Percentiles rank a stretch among this genome's conserved stretches.
phyloP scores from a whole-genome alignment of 163 green algal species.

The Smithsoniella earleae region DNA sequence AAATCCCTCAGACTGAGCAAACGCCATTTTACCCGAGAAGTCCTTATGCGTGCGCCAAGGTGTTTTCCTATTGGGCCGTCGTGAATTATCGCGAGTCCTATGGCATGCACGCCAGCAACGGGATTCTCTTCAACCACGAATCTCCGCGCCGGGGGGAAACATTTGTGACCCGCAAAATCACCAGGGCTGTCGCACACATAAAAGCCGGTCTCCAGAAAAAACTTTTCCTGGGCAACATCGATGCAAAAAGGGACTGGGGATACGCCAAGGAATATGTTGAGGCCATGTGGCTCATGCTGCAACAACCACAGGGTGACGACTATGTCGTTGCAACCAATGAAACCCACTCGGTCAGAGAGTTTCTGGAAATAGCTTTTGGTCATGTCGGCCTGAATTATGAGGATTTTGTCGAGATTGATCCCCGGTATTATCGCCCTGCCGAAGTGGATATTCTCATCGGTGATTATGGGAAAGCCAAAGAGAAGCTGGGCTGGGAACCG shows the following conservation, averaged over 20 bases:
- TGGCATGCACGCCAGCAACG: too few species aligned
- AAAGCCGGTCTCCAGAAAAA: constrained; percentile 52
- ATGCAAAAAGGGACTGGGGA: constrained; percentile 68
- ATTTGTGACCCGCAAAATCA: constrained; percentile 79
- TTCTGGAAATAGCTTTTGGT: constrained; percentile 50
- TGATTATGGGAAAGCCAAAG: constrained; percentile 50
- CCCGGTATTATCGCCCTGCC: constrained; percentile 42
- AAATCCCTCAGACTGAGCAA: too few species aligned
- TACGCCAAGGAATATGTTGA: constrained; percentile 69
- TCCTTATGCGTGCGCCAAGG: too few species aligned
- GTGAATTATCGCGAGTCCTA: too few species aligned
- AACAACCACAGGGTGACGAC: constrained; percentile 61
- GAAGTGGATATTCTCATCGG: constrained; percentile 64
- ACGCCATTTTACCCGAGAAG: too few species aligned
- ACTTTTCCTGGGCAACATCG: constrained; percentile 50
- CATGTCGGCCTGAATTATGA: constrained; percentile 43
- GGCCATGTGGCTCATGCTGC: constrained; percentile 68
- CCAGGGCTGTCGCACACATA: constrained; percentile 55
- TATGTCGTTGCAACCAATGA: constrained; percentile 61
- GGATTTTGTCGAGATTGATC: too few species aligned
- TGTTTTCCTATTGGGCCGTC: too few species aligned
- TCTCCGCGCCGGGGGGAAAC: constrained; percentile 62
- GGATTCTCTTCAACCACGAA: too few species aligned
- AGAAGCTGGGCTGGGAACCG: constrained; percentile 35
- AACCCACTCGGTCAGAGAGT: constrained; percentile 50